Conservation (phyloP, 169 alveolate genomes). For the Amoebophrya sp. region DNA sequence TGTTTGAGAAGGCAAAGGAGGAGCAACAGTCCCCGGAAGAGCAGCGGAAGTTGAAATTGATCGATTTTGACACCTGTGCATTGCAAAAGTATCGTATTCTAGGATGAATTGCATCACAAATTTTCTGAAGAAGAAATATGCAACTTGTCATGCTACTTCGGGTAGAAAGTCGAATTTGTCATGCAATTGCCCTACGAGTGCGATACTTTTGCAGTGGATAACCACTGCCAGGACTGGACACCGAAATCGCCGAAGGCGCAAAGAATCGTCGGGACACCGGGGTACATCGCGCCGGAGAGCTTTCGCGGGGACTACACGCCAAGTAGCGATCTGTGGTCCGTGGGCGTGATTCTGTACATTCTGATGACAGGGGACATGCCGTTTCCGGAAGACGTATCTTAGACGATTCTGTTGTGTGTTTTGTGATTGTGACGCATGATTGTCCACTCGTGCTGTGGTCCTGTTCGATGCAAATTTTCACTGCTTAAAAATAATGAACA, state of each 20-base stretch:
- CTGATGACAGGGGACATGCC: conserved; percentile 63
- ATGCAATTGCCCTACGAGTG: too few species aligned
- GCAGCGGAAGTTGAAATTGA: conserved; percentile 53
- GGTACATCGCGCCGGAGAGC: conserved; percentile 59
- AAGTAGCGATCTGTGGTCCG: conserved; percentile 80
- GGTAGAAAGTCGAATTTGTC: neutral
- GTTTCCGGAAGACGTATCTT: neutral
- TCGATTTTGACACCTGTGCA: conserved; percentile 61
- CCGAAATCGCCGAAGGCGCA: neutral
- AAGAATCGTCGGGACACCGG: conserved; percentile 60
- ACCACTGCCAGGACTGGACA: neutral
- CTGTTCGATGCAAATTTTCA: neutral
- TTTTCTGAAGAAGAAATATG: neutral
- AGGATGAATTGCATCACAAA: too few species aligned
- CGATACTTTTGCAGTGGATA: too few species aligned
- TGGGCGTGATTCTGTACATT: conserved; percentile 77
- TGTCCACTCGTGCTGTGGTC: neutral
- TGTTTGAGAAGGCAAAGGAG: conserved; percentile 53
- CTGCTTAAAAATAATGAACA: neutral
- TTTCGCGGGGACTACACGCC: conserved; percentile 60
- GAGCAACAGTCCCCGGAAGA: conserved; percentile 38
- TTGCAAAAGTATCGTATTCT: conserved; percentile 50
- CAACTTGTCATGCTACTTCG: neutral
- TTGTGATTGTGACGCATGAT: neutral
- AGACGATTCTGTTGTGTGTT: neutral